Evolutionary conservation across 169 alveolate species (phyloP), one percentile per base, ranked within the genome.

Genomic region (Plasmodium coatneyi): DNA sequence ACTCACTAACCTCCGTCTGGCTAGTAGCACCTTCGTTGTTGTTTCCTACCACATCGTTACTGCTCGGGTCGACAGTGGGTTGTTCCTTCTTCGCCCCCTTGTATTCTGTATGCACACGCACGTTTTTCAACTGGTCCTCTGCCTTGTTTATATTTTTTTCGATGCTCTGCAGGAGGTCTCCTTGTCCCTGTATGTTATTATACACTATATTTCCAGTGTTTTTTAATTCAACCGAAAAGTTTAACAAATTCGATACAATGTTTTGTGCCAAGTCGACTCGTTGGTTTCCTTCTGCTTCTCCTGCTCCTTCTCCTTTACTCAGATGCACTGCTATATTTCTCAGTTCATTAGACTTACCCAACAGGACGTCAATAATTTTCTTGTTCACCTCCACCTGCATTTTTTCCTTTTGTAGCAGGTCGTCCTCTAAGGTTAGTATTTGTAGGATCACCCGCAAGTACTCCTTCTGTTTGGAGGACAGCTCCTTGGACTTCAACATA

Each of bases 121-220:
- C 39, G 22, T 34, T 60, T 19, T 60, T 89, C 34, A 89, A 28
- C 6, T 56, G 43, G n/a, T 60, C 41, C 22, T 80, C 83, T 28
- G 94, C 89, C n/a, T 78, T 22, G 19, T 39, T 60, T 0, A 89
- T 54, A 22, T 36, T 89, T 7, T 89, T 79, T 16, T 89, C 94
- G 1, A 89, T 79, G 1, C 22, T 60, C 36, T 89, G 94, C 5
- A 89, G 30, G 0, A 89, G 22, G 7, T 89, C 94, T 39, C 94
- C 94, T 66, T 89, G 94, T 56, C 94, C 94, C 22, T 89, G 94
- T 12, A 89, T 89, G 41, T 89, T 89, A 60, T 78, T 89, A 79
- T 89, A 89, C 46, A 89, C 94, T n/a, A 89, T 89, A 89, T 89
- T 89, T 10, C 94, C 94, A 14, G 94, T 89, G 66, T 89, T 89